Base-by-base conservation (phyloP, 139 green algal species). In the Penium margaritaceum region DNA sequence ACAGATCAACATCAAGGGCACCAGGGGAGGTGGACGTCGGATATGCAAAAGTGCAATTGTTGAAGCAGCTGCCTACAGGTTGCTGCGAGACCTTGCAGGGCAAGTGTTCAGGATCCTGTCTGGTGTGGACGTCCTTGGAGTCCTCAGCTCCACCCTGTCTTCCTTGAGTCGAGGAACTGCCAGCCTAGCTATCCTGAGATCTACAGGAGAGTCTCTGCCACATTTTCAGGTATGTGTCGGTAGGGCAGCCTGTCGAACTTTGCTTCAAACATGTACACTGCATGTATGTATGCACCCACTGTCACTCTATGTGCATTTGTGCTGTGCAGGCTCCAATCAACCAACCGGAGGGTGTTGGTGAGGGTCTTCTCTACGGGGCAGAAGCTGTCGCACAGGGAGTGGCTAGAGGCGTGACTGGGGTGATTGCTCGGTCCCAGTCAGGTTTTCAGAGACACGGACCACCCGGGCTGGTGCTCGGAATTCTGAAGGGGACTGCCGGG, bases 61-160 rank as follows among this genome's bases (percentile, higher is more conserved):
- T n/a, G n/a, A n/a, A n/a, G n/a, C n/a, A n/a, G n/a, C n/a, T n/a
- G n/a, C n/a, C n/a, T n/a, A n/a, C n/a, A n/a, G n/a, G n/a, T n/a
- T n/a, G n/a, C n/a, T n/a, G n/a, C n/a, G n/a, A n/a, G n/a, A n/a
- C n/a, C n/a, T n/a, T n/a, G n/a, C n/a, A n/a, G n/a, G n/a, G n/a
- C n/a, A n/a, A n/a, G n/a, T n/a, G n/a, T 9, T 66, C 17, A 24
- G 58, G 19, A 24, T 66, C 24, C 58, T 66, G 30, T 43, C 58
- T 17, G 58, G 58, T 38, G 58, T 66, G 14, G 58, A 66, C 58
- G 58, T 66, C 17, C 58, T 66, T 24, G 58, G 58, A 4, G 32
- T 43, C 58, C 34, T 38, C 58, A 66, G 58, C 58, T 43, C 30
- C 58, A 66, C 58, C 7, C 58, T 66, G 6, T 27, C 30, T 66